Evolutionary conservation across 1,284 basidiomycete genomes (phyloP).

Genomic region (Amylostereum areolatum): DNA sequence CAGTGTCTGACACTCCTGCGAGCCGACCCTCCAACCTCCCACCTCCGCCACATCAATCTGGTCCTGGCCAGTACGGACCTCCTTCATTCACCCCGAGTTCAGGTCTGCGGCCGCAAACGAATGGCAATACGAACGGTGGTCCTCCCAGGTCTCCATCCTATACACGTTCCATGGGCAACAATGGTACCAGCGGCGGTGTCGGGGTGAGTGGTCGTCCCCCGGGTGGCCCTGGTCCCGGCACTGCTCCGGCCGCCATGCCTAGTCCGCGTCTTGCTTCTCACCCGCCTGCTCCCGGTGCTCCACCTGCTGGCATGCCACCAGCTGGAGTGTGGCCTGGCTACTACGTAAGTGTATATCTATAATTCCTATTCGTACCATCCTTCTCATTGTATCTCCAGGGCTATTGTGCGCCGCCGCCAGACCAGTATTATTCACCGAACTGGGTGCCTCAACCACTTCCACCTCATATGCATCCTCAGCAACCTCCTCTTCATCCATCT

Average conservation of each 20-base stretch:
- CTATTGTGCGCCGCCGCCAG: background rate
- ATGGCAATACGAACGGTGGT: conserved; percentile 33
- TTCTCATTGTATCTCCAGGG: background rate
- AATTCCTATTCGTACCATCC: conserved; percentile 1
- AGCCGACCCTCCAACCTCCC: conserved; percentile 25
- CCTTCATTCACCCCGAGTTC: conserved; percentile 33
- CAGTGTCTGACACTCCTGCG: conserved; percentile 29
- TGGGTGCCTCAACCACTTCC: conserved; percentile 37
- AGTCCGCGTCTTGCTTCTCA: conserved; percentile 60
- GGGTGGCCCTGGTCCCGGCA: conserved; percentile 37
- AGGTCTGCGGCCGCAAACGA: conserved; percentile 23
- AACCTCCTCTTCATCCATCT: conserved; percentile 22
- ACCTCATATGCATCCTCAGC: conserved; percentile 24
- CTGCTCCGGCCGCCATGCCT: conserved; percentile 44
- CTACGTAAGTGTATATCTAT: conserved; percentile 27
- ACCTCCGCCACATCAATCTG: conserved; percentile 34
- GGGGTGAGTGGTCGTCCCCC: conserved; percentile 50
- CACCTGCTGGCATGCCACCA: conserved; percentile 32
- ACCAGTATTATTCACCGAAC: conserved; percentile 23
- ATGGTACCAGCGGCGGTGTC: conserved; percentile 30
- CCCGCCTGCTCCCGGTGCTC: conserved; percentile 47
- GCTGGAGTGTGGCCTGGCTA: conserved; percentile 30
- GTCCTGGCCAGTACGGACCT: conserved; percentile 38
- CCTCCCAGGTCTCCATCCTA: conserved; percentile 63
- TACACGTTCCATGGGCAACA: conserved; percentile 48